A percentile compares a stretch with the other conserved stretches of the same genome.
These are phyloP conservation scores for Talaromyces sp. DNA, from an alignment of 2,329 filamentous ascomycete genomes.

Conservation along the genomic window DNA sequence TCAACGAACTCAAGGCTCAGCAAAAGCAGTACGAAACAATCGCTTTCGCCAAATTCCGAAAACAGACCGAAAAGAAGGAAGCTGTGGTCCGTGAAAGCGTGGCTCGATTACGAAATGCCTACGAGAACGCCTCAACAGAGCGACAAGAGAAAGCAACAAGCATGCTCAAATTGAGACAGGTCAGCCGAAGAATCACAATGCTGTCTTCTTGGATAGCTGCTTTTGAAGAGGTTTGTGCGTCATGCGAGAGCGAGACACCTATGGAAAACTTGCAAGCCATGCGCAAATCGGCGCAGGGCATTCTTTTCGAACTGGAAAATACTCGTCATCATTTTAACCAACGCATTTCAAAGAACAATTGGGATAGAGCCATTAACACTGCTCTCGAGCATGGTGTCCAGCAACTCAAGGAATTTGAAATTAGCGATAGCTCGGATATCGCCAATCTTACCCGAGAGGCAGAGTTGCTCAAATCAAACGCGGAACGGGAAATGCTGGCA, in stretches of 20 bases:
- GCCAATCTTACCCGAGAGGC: constrained; percentile 74
- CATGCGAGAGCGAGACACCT: constrained; percentile 62
- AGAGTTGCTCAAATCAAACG: constrained; percentile 78
- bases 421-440: constrained; percentile 64
- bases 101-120: constrained; percentile 73
- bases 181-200: constrained; percentile 79
- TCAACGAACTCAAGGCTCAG: constrained; percentile 90
- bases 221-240: constrained; percentile 78
- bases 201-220: constrained; percentile 91
- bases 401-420: constrained; percentile 70
- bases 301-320: constrained; percentile 81
- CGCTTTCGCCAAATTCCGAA: constrained; percentile 85
- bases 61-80: constrained; percentile 83
- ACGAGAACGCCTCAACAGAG: constrained; percentile 73
- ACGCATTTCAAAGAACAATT: constrained; percentile 72
- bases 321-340: constrained; percentile 90
- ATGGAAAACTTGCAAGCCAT: constrained; percentile 69
- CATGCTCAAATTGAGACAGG: constrained; percentile 77
- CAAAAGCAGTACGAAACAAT: constrained; percentile 82
- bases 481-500: constrained; percentile 72
- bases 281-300: constrained; percentile 83
- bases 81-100: constrained; percentile 72
- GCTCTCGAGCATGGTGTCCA: constrained; percentile 80
- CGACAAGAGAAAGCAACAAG: constrained; percentile 73
- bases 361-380: constrained; percentile 83